Conservation (phyloP, 371 early-diverging fungal species). For the Syncephalis plumigaleata region DNA sequence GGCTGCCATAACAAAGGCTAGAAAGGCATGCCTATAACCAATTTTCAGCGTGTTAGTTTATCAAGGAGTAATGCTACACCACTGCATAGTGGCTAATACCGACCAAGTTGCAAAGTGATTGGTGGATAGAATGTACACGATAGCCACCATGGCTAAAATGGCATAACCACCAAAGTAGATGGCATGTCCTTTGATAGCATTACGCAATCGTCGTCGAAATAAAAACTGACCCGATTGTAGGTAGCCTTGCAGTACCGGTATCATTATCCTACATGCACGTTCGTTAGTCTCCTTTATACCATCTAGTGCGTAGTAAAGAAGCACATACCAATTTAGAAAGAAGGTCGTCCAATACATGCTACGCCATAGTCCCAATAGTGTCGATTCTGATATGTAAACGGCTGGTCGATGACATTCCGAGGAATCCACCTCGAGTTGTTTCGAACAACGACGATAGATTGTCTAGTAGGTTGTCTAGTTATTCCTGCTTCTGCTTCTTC, state of each 20-base stretch:
- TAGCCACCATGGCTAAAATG: conserved; percentile 23
- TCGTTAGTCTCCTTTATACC: not conserved
- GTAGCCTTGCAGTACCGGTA: conserved; percentile 74
- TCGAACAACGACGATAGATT: too few relatives aligned
- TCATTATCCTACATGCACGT: conserved; percentile 35
- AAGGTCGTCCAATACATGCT: conserved; percentile 84
- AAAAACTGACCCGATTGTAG: conserved; percentile 73
- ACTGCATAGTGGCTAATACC: too few relatives aligned
- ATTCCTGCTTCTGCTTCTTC: too few relatives aligned
- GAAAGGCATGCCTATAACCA: conserved; percentile 12
- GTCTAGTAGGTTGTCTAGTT: too few relatives aligned
- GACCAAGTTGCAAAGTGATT: conserved; percentile 13
- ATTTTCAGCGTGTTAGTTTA: not conserved
- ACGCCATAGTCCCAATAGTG: conserved; percentile 66
- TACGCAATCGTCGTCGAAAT: conserved; percentile 31
- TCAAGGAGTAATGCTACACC: not conserved
- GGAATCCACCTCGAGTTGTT: too few relatives aligned
- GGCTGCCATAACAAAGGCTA: conserved; percentile 75
- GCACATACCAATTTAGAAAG: conserved; percentile 58
- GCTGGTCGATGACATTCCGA: conserved; percentile 22
- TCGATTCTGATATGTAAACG: conserved; percentile 45
- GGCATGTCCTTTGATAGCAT: conserved; percentile 60
- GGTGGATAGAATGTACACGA: conserved; percentile 51
- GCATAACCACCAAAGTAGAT: conserved; percentile 58
- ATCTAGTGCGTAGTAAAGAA: not conserved